Percentiles rank a stretch among this genome's conserved stretches.
These are phyloP conservation scores for Fusarium verrucosum DNA, from an alignment of 2,329 filamentous ascomycete genomes.

Conservation along the genomic window DNA sequence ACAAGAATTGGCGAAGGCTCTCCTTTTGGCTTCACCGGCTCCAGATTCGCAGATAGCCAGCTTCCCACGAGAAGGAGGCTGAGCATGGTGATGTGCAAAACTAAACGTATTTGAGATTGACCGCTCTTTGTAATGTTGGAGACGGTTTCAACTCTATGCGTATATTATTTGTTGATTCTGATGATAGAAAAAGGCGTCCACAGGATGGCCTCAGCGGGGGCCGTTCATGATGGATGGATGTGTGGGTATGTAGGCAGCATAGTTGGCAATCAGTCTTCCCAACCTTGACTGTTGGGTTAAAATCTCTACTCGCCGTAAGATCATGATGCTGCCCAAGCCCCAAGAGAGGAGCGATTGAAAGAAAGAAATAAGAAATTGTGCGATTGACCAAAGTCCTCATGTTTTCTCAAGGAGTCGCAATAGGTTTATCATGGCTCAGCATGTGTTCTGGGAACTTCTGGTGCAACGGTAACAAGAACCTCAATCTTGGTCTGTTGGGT, in stretches of 20 bases:
- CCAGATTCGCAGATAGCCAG: constrained; percentile 1
- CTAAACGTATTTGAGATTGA: not conserved
- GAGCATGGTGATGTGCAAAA: constrained; percentile 7
- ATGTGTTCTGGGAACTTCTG: no score
- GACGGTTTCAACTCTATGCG: not conserved
- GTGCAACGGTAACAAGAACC: not conserved
- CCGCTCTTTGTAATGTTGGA: constrained; percentile 17
- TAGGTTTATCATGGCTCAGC: not conserved
- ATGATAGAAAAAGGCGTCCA: constrained; percentile 17
- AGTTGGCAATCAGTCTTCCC: not conserved
- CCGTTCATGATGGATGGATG: constrained; percentile 13
- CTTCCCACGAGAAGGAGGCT: constrained; percentile 13
- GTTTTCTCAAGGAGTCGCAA: not conserved
- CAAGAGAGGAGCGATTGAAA: not conserved
- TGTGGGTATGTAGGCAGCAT: constrained; percentile 4
- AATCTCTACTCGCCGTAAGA: not conserved
- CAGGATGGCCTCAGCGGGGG: constrained; percentile 30
- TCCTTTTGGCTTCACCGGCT: constrained; percentile 18
- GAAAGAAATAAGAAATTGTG: not conserved
- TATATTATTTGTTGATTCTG: constrained; percentile 6
- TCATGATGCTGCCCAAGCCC: not conserved
- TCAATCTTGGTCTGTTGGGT: no score
- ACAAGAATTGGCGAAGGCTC: constrained; percentile 1
- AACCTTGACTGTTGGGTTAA: not conserved
- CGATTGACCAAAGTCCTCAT: not conserved